Percentiles rank a stretch among this genome's conserved stretches.
Conservation (phyloP, 2,329 filamentous ascomycete genomes). For the Aspergillus awamori region DNA sequence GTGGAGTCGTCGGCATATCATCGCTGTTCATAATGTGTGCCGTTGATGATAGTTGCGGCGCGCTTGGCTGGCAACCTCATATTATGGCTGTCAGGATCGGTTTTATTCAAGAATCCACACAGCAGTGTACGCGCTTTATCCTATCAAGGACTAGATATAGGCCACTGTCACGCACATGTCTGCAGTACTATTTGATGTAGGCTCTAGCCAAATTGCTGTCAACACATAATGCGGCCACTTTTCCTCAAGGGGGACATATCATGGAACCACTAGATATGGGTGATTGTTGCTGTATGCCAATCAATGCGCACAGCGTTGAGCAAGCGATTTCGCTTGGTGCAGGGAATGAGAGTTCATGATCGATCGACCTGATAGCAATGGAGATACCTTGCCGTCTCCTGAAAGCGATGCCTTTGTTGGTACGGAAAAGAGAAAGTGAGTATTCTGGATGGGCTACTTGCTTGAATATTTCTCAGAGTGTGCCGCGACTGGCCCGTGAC, state of each 20-base stretch:
- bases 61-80: slow-evolving; percentile 43
- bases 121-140: slow-evolving; percentile 9
- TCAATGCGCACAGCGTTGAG: slow-evolving; percentile 33
- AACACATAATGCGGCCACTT: background rate
- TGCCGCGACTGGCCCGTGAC: slow-evolving; percentile 35
- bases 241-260: slow-evolving; percentile 12
- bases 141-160: slow-evolving; percentile 12
- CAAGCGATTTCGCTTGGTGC: slow-evolving; percentile 39
- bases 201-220: slow-evolving; percentile 42
- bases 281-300: slow-evolving; percentile 20
- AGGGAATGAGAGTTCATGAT: slow-evolving; percentile 36
- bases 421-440: slow-evolving; percentile 33
- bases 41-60: slow-evolving; percentile 49
- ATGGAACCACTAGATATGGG: slow-evolving; percentile 22
- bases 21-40: slow-evolving; percentile 38
- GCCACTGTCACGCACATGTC: slow-evolving; percentile 9
- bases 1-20: slow-evolving; percentile 10
- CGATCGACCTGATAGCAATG: slow-evolving; percentile 17
- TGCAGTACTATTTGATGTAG: slow-evolving; percentile 28
- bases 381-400: no score
- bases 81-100: slow-evolving; percentile 31
- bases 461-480: slow-evolving; percentile 40
- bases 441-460: slow-evolving; percentile 44
- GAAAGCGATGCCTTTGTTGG: slow-evolving; percentile 20
- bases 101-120: slow-evolving; percentile 19